Percentiles rank a stretch among this genome's conserved stretches.
These are phyloP conservation scores for Fusarium sambucinum DNA, from an alignment of 2,329 filamentous ascomycete genomes.

Conservation along the genomic window DNA sequence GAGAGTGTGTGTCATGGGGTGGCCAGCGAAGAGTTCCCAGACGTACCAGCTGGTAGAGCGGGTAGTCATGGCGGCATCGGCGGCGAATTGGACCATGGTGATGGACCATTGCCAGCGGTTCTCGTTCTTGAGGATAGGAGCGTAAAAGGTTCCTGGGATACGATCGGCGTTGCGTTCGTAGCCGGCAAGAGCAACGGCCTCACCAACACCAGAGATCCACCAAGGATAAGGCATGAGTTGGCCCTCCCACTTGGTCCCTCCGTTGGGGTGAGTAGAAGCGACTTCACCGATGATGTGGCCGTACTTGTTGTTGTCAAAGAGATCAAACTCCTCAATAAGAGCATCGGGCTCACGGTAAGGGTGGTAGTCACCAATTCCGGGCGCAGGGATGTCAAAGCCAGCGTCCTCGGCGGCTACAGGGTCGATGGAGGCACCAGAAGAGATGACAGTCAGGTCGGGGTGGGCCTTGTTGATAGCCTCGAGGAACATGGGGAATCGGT, in stretches of 20 bases:
- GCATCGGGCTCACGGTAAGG: constrained; percentile 64
- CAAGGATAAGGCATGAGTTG: constrained; percentile 62
- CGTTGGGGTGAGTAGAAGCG: constrained; percentile 64
- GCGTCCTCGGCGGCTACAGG: constrained; percentile 33
- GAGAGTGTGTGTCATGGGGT: constrained; percentile 61
- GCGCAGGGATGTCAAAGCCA: constrained; percentile 55
- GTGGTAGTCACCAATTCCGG: constrained; percentile 63
- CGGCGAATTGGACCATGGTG: constrained; percentile 64
- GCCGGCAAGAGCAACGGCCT: constrained; percentile 74
- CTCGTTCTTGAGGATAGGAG: constrained; percentile 62
- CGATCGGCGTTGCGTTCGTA: constrained; percentile 74
- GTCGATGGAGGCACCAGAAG: constrained; percentile 61
- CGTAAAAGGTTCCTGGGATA: constrained; percentile 66
- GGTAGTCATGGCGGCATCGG: constrained; percentile 62
- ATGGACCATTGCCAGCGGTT: constrained; percentile 65
- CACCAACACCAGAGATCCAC: constrained; percentile 70
- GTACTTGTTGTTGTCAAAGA: constrained; percentile 63
- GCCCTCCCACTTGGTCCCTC: constrained; percentile 61
- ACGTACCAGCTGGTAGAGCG: constrained; percentile 64
- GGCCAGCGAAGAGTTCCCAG: constrained; percentile 62
- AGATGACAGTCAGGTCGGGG: constrained; percentile 68
- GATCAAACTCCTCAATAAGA: constrained; percentile 62
- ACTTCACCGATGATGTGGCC: constrained; percentile 62
- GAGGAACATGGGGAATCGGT: constrained; percentile 70
- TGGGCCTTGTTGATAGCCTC: constrained; percentile 68